These are phyloP conservation scores for Pinus taeda DNA, from an alignment of 75 land plant species.

Conservation along the genomic window DNA sequence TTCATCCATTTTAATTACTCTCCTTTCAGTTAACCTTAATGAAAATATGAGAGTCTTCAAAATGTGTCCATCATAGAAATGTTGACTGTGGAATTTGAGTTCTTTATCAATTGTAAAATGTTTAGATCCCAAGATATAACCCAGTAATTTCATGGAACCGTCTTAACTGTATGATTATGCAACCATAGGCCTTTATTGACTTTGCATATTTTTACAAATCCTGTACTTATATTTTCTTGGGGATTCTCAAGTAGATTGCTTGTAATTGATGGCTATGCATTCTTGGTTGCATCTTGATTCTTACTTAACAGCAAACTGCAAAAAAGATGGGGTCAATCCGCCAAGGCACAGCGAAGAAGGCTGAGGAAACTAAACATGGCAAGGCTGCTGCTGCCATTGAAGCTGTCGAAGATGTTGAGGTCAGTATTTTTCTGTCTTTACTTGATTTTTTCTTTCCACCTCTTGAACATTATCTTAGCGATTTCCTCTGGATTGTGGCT, in stretches of 20 bases:
- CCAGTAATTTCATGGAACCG: neutral
- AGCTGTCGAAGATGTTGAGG: slow-evolving; percentile 78
- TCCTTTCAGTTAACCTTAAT: neutral
- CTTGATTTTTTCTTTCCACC: neutral
- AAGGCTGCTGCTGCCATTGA: slow-evolving; percentile 35
- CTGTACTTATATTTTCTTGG: no score
- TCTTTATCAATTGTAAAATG: neutral
- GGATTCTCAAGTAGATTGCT: neutral
- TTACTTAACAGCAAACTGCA: slow-evolving; percentile 38
- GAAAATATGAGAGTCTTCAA: neutral
- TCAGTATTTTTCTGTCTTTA: slow-evolving; percentile 9
- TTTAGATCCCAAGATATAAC: neutral
- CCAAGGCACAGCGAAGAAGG: slow-evolving; percentile 46
- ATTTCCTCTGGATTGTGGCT: neutral
- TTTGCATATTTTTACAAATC: no score
- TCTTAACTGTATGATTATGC: neutral
- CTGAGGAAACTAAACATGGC: slow-evolving; percentile 42
- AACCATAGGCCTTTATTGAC: no score
- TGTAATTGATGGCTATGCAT: neutral
- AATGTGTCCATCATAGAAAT: neutral
- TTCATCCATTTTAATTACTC: neutral
- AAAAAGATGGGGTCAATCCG: slow-evolving; percentile 46
- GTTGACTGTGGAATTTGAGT: neutral
- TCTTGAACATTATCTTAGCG: neutral
- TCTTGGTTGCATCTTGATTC: neutral